These are phyloP conservation scores for Aspergillus baeticus DNA, from an alignment of 495 filamentous ascomycete species.

Conservation along the genomic window DNA sequence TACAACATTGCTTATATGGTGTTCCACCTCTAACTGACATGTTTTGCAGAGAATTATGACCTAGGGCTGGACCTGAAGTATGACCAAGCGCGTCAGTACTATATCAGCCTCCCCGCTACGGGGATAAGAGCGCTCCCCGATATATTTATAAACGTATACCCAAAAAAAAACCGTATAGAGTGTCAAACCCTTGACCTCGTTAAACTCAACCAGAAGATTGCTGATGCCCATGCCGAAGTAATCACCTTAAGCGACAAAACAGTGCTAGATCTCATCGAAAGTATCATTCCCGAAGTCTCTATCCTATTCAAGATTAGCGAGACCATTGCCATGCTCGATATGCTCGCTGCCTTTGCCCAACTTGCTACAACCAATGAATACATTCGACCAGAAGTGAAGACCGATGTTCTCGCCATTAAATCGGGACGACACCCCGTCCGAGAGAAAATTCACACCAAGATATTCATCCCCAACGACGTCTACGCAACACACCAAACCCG, in stretches of 20 bases:
- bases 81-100: slow-evolving; percentile 77
- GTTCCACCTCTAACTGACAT: slow-evolving; percentile 22
- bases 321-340: slow-evolving; percentile 85
- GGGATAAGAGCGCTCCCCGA: slow-evolving; percentile 66
- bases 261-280: slow-evolving; percentile 65
- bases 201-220: slow-evolving; percentile 72
- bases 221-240: slow-evolving; percentile 78
- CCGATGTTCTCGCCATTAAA: slow-evolving; percentile 74
- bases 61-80: slow-evolving; percentile 67
- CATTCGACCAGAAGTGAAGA: slow-evolving; percentile 67
- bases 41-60: slow-evolving; percentile 51
- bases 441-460: slow-evolving; percentile 65
- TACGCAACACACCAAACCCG: slow-evolving; percentile 74
- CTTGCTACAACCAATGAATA: slow-evolving; percentile 77
- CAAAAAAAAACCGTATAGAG: slow-evolving; percentile 71
- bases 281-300: slow-evolving; percentile 65
- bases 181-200: slow-evolving; percentile 84
- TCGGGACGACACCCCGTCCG: slow-evolving; percentile 80
- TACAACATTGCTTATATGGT: not conserved
- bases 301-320: slow-evolving; percentile 77
- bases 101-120: slow-evolving; percentile 62
- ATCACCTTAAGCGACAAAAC: slow-evolving; percentile 68
- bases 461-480: slow-evolving; percentile 85
- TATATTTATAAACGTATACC: slow-evolving; percentile 74
- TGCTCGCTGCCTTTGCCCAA: slow-evolving; percentile 82